phyloP scores from a whole-genome alignment of 805 yeast species.

The Barnettozyma pratensis region DNA sequence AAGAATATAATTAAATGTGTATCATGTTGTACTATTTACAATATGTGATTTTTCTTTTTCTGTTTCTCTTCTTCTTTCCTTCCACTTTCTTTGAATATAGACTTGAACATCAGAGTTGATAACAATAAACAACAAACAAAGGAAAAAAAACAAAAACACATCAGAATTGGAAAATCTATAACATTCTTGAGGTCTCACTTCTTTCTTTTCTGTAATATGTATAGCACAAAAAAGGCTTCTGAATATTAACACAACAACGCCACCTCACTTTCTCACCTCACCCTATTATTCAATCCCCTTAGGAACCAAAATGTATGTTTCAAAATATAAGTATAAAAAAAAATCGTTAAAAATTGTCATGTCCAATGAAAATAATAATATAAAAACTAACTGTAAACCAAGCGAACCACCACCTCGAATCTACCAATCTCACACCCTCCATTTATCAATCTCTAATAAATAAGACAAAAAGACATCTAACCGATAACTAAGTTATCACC shows the following conservation, averaged over 20 bases:
- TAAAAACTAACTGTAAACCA: constrained; percentile 1
- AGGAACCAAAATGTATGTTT: constrained; percentile 1
- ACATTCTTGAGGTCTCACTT: not conserved
- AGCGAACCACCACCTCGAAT: not conserved
- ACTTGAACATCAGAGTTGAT: no score
- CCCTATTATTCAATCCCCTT: not conserved
- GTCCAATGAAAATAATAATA: constrained; percentile 9
- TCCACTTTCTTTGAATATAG: not conserved
- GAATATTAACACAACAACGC: constrained; percentile 7
- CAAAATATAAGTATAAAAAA: constrained; percentile 5
- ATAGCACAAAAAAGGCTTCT: constrained; percentile 1
- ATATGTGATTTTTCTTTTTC: not conserved
- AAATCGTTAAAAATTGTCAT: constrained; percentile 12
- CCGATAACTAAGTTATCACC: constrained; percentile 87
- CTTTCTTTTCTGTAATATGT: not conserved
- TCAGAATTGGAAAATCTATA: not conserved
- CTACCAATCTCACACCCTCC: not conserved
- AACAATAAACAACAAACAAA: no score
- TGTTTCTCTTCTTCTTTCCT: not conserved
- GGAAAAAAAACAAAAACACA: not conserved
- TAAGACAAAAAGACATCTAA: constrained; percentile 35
- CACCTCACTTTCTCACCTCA: constrained; percentile 1
- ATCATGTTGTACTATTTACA: constrained; percentile 11
- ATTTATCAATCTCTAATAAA: not conserved
- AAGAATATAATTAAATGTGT: constrained; percentile 9